These are phyloP conservation scores for Trichosporon asahii DNA, from an alignment of 1,284 basidiomycete species.

Conservation along the genomic window DNA sequence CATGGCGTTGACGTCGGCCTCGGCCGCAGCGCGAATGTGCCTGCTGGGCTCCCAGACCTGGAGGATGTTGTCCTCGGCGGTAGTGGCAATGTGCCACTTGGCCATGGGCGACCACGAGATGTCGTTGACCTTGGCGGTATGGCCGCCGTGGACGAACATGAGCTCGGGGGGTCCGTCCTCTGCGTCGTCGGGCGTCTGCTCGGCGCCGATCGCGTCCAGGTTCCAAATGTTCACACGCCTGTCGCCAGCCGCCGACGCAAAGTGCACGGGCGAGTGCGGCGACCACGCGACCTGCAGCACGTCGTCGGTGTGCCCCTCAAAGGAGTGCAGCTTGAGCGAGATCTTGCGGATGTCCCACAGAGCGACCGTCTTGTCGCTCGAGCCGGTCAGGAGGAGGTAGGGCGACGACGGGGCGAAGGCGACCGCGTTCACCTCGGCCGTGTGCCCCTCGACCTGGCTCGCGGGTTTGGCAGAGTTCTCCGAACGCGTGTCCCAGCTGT, in stretches of 20 bases:
- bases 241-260: slow-evolving; percentile 89
- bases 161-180: slow-evolving; percentile 94
- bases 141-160: slow-evolving; percentile 84
- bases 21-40: slow-evolving; percentile 52
- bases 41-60: slow-evolving; percentile 53
- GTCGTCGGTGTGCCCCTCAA: slow-evolving; percentile 91
- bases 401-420: slow-evolving; percentile 82
- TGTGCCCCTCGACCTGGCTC: slow-evolving; percentile 77
- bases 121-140: slow-evolving; percentile 52
- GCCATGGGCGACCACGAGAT: slow-evolving; percentile 51
- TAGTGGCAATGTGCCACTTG: slow-evolving; percentile 52
- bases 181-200: slow-evolving; percentile 95
- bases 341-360: slow-evolving; percentile 86
- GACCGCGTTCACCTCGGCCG: slow-evolving; percentile 84
- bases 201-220: slow-evolving; percentile 83
- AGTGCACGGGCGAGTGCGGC: slow-evolving; percentile 83
- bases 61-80: slow-evolving; percentile 56
- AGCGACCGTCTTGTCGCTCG: slow-evolving; percentile 87
- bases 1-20: slow-evolving; percentile 45
- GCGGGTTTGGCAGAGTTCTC: slow-evolving; percentile 62
- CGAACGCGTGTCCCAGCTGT: slow-evolving; percentile 87
- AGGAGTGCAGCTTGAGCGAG: slow-evolving; percentile 78
- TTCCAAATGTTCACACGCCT: slow-evolving; percentile 96
- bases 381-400: slow-evolving; percentile 86
- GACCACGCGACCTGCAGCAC: slow-evolving; percentile 94